A percentile compares a stretch with the other conserved stretches of the same genome.
phyloP scores from a whole-genome alignment of 2,329 filamentous ascomycete species.

The Teratosphaeria gauchensis region DNA sequence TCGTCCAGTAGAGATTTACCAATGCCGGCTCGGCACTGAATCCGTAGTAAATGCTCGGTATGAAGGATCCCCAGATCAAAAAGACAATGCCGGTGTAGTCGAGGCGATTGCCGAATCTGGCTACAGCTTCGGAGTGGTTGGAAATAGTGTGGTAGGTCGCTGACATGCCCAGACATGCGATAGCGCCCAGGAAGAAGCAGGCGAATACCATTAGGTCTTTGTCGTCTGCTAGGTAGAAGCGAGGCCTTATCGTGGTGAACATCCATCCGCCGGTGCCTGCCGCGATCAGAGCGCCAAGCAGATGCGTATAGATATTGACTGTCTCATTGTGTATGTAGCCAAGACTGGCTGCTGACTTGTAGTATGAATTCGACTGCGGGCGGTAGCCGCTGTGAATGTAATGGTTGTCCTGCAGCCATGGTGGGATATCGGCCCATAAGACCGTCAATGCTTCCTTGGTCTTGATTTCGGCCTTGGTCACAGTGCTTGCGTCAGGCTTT shows the following conservation, averaged over 20 bases:
- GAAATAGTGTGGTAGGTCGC: constrained; percentile 73
- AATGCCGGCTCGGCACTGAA: constrained; percentile 61
- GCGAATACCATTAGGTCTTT: constrained; percentile 63
- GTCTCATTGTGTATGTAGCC: constrained; percentile 58
- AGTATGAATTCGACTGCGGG: constrained; percentile 51
- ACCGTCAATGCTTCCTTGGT: constrained; percentile 32
- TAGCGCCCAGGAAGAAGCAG: constrained; percentile 65
- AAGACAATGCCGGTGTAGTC: constrained; percentile 92
- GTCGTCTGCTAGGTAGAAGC: constrained; percentile 53
- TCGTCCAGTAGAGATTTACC: constrained; percentile 62
- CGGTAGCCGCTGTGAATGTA: constrained; percentile 60
- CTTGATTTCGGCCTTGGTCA: constrained; percentile 8
- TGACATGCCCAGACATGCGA: constrained; percentile 38
- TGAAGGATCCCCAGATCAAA: constrained; percentile 74
- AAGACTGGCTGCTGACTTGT: constrained; percentile 48
- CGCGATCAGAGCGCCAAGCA: constrained; percentile 57
- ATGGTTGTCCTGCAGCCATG: constrained; percentile 53
- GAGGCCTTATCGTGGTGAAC: constrained; percentile 49
- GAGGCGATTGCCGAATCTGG: constrained; percentile 79
- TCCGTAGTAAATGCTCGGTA: constrained; percentile 80
- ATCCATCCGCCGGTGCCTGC: constrained; percentile 43
- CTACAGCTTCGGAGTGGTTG: constrained; percentile 73
- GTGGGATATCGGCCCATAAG: constrained; percentile 35
- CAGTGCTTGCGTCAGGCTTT: background rate
- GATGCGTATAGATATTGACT: constrained; percentile 64